Conservation (phyloP, 2,329 filamentous ascomycete species). For the Ascochyta pisi region DNA sequence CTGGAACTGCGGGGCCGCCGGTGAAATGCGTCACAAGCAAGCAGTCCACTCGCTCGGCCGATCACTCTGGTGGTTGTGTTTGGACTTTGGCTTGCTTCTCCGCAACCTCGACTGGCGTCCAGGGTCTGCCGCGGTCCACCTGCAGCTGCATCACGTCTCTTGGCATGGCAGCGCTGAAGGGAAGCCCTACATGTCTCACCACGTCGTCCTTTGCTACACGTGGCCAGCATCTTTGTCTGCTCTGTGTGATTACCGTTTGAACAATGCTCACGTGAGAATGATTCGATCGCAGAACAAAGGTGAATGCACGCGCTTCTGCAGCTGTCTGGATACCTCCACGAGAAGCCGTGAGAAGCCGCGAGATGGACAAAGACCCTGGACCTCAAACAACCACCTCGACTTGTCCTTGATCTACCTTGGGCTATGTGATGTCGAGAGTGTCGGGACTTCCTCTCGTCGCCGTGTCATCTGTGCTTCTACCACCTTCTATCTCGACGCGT, state of each 20-base stretch:
- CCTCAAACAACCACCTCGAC: neutral
- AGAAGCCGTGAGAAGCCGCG: too few species aligned
- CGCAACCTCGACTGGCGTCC: neutral
- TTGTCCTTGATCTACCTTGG: neutral
- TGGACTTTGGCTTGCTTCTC: conserved; percentile 9
- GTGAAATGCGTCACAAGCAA: conserved; percentile 15
- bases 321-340: too few species aligned
- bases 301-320: neutral
- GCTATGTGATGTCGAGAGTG: neutral
- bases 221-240: neutral
- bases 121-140: conserved; percentile 6
- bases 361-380: neutral
- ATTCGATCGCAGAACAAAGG: neutral
- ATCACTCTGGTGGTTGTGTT: conserved; percentile 2
- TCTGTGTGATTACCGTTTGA: neutral
- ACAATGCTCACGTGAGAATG: neutral
- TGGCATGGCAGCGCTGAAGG: neutral
- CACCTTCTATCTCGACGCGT: conserved; percentile 14
- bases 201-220: neutral
- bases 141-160: conserved; percentile 8
- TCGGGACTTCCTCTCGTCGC: neutral
- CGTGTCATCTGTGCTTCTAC: neutral
- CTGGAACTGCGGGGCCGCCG: conserved; percentile 19
- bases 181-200: neutral
- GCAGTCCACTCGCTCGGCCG: conserved; percentile 12